Conservation (phyloP, 768 basidiomycete genomes). For the Chalciporus sphaerocephalus region DNA sequence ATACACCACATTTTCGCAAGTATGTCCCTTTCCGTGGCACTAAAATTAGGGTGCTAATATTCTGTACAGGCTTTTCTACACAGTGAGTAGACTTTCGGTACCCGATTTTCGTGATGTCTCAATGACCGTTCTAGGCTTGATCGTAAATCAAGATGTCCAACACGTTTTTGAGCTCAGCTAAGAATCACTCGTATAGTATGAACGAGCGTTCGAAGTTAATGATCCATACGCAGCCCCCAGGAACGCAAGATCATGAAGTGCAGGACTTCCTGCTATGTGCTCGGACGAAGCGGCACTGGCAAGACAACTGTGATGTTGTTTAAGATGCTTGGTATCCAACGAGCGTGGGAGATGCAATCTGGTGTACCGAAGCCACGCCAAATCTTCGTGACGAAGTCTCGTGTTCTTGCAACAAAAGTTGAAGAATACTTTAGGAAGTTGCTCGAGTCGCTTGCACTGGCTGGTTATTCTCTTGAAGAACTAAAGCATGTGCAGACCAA, state of each 20-base stretch:
- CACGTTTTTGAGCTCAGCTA: constrained; percentile 27
- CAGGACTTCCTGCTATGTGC: constrained; percentile 55
- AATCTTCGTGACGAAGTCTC: constrained; percentile 70
- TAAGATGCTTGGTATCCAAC: constrained; percentile 68
- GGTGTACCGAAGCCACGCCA: constrained; percentile 52
- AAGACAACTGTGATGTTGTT: constrained; percentile 77
- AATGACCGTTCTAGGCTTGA: constrained; percentile 16
- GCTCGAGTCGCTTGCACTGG: constrained; percentile 39
- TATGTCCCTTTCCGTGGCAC: constrained; percentile 8
- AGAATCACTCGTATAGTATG: background rate
- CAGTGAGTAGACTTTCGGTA: constrained; percentile 11
- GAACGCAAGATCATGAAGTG: constrained; percentile 60
- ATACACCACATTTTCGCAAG: constrained; percentile 31
- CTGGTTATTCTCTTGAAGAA: constrained; percentile 35
- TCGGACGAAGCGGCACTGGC: constrained; percentile 72
- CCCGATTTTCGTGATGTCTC: background rate
- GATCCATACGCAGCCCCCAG: constrained; percentile 30
- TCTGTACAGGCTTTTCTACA: constrained; percentile 19
- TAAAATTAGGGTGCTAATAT: constrained; percentile 36
- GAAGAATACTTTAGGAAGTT: constrained; percentile 59
- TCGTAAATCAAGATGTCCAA: constrained; percentile 22
- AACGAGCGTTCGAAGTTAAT: constrained; percentile 16
- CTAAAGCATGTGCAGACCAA: constrained; percentile 29
- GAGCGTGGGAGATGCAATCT: constrained; percentile 41
- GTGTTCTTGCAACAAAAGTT: constrained; percentile 63